Conservation (phyloP, 164 flowering plant species). For the Aristolochia contorta region DNA sequence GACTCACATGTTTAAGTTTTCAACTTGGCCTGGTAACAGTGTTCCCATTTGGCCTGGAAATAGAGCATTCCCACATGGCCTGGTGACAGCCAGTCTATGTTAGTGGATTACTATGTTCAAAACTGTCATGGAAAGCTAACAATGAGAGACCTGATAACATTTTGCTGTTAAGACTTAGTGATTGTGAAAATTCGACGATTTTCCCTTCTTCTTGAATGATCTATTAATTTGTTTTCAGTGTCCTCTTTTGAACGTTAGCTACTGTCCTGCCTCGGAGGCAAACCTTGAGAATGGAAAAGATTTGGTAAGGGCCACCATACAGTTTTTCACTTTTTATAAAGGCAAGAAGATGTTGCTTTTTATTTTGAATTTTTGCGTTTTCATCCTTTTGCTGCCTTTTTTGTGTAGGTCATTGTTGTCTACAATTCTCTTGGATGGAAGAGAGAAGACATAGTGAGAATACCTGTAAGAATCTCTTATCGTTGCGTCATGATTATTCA, state of each 20-base stretch:
- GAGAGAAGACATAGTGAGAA: constrained; percentile 59
- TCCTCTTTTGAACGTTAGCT: constrained; percentile 80
- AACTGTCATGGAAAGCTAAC: no score
- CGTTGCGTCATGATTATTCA: no score
- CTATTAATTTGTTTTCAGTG: constrained; percentile 42
- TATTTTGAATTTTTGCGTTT: no score
- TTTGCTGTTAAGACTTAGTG: background rate
- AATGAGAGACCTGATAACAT: no score
- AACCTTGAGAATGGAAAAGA: constrained; percentile 43
- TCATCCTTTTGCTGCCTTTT: background rate
- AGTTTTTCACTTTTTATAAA: no score
- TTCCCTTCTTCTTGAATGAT: constrained; percentile 1
- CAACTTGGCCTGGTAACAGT: no score
- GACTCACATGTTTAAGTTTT: no score
- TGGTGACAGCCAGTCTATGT: no score
- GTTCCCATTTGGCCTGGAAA: no score
- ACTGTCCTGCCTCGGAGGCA: constrained; percentile 80
- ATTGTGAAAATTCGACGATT: background rate
- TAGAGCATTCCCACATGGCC: background rate
- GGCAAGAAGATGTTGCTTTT: no score
- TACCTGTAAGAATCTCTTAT: constrained; percentile 63
- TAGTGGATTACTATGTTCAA: no score
- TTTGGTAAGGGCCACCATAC: constrained; percentile 36
- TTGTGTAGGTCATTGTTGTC: constrained; percentile 53
- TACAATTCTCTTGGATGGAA: constrained; percentile 95